Base-by-base conservation (phyloP, 306 rosid species). In the Quercus bicolor region DNA sequence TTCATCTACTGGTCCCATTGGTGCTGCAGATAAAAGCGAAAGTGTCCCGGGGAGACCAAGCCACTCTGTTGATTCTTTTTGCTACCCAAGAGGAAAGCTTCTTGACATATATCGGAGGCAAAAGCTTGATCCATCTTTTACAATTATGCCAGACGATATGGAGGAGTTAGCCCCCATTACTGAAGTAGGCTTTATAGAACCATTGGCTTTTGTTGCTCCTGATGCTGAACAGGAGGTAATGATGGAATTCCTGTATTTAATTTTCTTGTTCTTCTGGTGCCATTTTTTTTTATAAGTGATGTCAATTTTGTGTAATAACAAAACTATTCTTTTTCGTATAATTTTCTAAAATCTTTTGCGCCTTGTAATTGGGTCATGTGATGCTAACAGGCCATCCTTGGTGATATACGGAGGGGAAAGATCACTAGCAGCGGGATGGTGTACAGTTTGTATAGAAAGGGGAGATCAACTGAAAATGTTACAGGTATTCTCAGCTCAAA, bases 1-100 rank as follows among this genome's bases (percentile, higher is more conserved):
- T 21, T 72, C 85, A 13, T 80, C 86, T 73, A 54, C 80, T 31
- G 85, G 88, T 40, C 28, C 43, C 19, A 60, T 78, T 65, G 86
- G 84, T 66, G 78, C 77, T 77, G 37, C 80, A 70, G 87, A 82
- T 33, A 84, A 78, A 56, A 62, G 19, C 55, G 87, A 73, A 52
- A 78, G 75, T 68, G 65, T 80, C 69, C 84, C 76, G 28, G 90
- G 86, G 48, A 75, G 81, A 81, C 85, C 85, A 37, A 82, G 74
- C 70, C 65, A 24, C 64, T 72, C 80, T 14, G 45, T 76, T 80
- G 80, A 75, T 76, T 77, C 68, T 24, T 89, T 82, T 84, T 82
- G 84, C 76, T 86, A 89, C 74, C 92, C 90, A 0, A 84, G 92
- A 86, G 90, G 85, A 43, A 89, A 89, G 78, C 88, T 89, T 84